A percentile compares a stretch with the other conserved stretches of the same genome.
These are phyloP conservation scores for Neocatenulostroma microsporum DNA, from an alignment of 2,329 filamentous ascomycete genomes.

Conservation along the genomic window DNA sequence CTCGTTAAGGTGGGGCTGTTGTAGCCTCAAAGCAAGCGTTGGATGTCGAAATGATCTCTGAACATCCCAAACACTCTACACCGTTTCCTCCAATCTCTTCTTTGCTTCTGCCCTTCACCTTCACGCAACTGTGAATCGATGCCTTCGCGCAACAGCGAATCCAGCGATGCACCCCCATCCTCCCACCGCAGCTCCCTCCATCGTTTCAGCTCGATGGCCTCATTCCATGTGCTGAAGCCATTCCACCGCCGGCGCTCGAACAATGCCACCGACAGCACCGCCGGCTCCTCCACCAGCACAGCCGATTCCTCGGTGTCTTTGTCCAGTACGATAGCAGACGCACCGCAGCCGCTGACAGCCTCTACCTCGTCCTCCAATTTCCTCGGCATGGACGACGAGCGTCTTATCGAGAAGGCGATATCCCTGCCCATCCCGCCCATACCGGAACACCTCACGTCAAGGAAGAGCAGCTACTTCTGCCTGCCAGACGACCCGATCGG, in stretches of 20 bases:
- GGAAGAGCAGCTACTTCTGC: slow-evolving; percentile 27
- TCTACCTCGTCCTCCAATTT: slow-evolving; percentile 4
- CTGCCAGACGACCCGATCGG: slow-evolving; percentile 26
- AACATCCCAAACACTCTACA: too few relatives aligned
- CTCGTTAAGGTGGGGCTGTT: too few relatives aligned
- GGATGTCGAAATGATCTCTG: too few relatives aligned
- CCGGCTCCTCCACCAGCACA: slow-evolving; percentile 16
- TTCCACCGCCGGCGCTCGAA: slow-evolving; percentile 28
- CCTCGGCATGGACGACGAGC: slow-evolving; percentile 8
- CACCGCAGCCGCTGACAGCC: slow-evolving; percentile 9
- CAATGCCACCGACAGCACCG: slow-evolving; percentile 21
- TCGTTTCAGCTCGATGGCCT: slow-evolving; percentile 29
- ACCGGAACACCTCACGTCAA: slow-evolving; percentile 10
- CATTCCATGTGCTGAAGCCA: slow-evolving; percentile 27
- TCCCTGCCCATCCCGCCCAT: slow-evolving; percentile 6
- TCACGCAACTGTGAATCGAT: too few relatives aligned
- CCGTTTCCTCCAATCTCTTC: too few relatives aligned
- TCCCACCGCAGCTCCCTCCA: slow-evolving; percentile 19
- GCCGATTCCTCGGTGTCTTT: slow-evolving; percentile 15
- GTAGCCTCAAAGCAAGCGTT: too few relatives aligned
- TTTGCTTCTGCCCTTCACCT: too few relatives aligned
- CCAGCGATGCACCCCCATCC: slow-evolving; percentile 7
- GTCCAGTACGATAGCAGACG: slow-evolving; percentile 10
- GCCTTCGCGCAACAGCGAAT: slow-evolving; percentile 18
- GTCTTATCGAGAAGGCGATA: too few relatives aligned